Conservation (phyloP, 2,329 filamentous ascomycete genomes). For the Neofusicoccum parvum region DNA sequence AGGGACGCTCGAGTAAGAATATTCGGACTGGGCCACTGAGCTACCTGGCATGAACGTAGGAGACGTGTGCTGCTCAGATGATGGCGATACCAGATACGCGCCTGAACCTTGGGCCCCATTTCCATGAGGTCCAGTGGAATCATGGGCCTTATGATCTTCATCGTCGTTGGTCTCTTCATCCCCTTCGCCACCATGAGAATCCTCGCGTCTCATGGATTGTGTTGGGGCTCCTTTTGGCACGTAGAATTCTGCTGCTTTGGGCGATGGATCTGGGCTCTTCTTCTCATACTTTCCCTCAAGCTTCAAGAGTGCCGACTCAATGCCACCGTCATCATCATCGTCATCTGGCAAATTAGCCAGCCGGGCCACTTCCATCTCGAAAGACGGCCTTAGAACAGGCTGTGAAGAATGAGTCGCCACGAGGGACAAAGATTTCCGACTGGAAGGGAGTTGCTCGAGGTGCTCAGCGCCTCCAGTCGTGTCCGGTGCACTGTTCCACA, state of each 20-base stretch:
- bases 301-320: conserved; percentile 90
- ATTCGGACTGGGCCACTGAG: conserved; percentile 62
- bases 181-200: conserved; percentile 6
- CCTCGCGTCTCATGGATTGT: conserved; percentile 10
- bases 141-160: too few species aligned
- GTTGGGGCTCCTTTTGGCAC: conserved; percentile 8
- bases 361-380: conserved; percentile 84
- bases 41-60: conserved; percentile 25
- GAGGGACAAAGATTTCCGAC: conserved; percentile 42
- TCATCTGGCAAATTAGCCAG: conserved; percentile 89
- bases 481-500: background rate
- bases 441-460: background rate
- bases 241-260: background rate
- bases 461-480: background rate
- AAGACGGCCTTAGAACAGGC: conserved; percentile 65
- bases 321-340: conserved; percentile 72
- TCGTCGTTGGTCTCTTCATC: background rate
- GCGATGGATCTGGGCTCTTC: conserved; percentile 27
- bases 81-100: background rate
- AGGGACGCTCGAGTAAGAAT: conserved; percentile 76
- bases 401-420: conserved; percentile 58
- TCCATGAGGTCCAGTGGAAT: background rate
- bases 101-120: background rate
- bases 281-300: conserved; percentile 83
- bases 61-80: conserved; percentile 14